Percentiles rank a stretch among this genome's conserved stretches.
Conservation (phyloP, 768 basidiomycete genomes). For the Strobilomyces echinocephalus region DNA sequence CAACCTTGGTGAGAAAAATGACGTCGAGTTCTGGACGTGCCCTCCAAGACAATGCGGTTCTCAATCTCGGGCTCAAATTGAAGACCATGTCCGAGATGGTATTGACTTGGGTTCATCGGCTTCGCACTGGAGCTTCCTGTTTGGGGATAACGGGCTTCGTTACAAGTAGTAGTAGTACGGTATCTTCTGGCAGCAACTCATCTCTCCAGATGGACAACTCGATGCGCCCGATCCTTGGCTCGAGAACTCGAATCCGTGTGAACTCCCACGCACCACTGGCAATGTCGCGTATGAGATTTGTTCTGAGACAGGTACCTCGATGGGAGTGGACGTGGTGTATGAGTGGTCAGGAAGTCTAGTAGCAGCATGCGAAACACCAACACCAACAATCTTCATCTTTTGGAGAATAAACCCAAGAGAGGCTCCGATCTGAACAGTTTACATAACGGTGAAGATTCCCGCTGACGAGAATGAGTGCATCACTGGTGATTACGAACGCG, state of each 20-base stretch:
- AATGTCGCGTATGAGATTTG: conserved; percentile 82
- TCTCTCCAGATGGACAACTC: conserved; percentile 77
- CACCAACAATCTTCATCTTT: conserved; percentile 80
- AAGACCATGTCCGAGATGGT: conserved; percentile 62
- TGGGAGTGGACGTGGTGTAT: conserved; percentile 56
- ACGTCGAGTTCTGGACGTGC: too few species aligned
- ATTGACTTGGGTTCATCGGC: conserved; percentile 84
- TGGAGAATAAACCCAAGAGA: conserved; percentile 83
- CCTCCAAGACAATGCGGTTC: conserved; percentile 72
- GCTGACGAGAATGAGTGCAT: neutral
- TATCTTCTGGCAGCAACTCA: conserved; percentile 93
- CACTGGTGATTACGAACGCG: conserved; percentile 81
- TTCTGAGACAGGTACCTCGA: conserved; percentile 66
- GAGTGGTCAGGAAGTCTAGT: conserved; percentile 96
- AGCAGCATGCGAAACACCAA: conserved; percentile 84
- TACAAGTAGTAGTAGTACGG: conserved; percentile 97
- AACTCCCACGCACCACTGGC: conserved; percentile 77
- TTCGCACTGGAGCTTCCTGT: conserved; percentile 84
- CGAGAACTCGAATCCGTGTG: conserved; percentile 84
- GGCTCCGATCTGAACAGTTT: conserved; percentile 94
- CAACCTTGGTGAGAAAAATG: too few species aligned
- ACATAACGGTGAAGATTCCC: conserved; percentile 66
- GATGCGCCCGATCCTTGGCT: conserved; percentile 95
- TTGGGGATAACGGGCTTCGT: conserved; percentile 92
- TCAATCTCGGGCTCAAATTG: conserved; percentile 87